Evolutionary conservation across 2,329 filamentous ascomycete species (phyloP), one percentile per base, ranked within the genome.

Genomic region (Aspergillus sp.): DNA sequence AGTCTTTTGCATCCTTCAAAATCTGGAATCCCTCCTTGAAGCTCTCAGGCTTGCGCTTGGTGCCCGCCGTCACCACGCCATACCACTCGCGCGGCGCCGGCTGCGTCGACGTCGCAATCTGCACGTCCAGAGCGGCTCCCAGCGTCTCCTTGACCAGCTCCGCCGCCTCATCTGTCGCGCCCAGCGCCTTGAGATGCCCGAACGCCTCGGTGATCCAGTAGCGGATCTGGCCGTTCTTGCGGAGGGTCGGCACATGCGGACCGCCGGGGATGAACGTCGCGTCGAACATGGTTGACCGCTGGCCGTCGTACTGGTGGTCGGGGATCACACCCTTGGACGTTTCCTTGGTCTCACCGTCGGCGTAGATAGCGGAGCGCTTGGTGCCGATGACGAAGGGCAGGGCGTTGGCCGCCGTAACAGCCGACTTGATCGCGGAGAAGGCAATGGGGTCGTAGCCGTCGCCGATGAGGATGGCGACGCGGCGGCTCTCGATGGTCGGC

Each of bases 191-290:
- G 49, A 92, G 78, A 55, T 94, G 89, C 0, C 88, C 89, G 58
- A 92, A 94, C 0, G 89, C 86, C 70, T 94, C 89, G 2, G 87
- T 82, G 2, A 93, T 74, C 83, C 87, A 93, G 73, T 92, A 87
- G 7, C 89, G 69, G 0, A 87, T 88, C 14, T 88, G 84, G 0
- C 89, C 89, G 57, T 81, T 90, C 76, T 85, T 85, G 49, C 79
- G 73, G 0, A 94, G 79, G 0, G 82, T 82, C 38, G 78, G 72
- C 19, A 89, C 73, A 1, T 85, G 77, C 0, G 79, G 75, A 1
- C 90, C 89, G 1, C 88, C 88, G 1, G 89, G 89, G 2, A 95
- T 74, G 64, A 90, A 91, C 24, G 92, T 65, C 0, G 88, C 85
- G 65, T 94, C 90, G 57, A 93, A 93, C 79, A 94, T 84, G 33